Conservation (phyloP, 2,329 filamentous ascomycete genomes). For the Orbilia quercus region DNA sequence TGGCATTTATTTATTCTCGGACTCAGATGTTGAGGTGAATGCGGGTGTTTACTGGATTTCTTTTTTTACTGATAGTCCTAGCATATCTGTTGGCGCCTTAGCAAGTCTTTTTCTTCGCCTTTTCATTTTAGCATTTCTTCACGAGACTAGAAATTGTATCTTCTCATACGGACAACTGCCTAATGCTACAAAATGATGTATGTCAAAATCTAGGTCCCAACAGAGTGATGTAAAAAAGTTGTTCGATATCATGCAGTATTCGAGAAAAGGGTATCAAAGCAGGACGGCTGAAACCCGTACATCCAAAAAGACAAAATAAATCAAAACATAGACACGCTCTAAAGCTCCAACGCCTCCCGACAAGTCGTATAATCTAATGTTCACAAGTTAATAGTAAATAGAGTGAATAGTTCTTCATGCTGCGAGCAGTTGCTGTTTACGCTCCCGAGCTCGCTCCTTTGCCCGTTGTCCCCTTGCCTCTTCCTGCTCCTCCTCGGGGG, state of each 20-base stretch:
- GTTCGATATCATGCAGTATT: background rate
- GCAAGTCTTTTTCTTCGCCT: background rate
- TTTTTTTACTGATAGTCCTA: slow-evolving; percentile 24
- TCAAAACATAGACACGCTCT: background rate
- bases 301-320: slow-evolving; percentile 18
- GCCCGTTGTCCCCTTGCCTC: slow-evolving; percentile 31
- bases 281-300: background rate
- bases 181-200: background rate
- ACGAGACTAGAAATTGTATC: background rate
- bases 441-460: slow-evolving; percentile 34
- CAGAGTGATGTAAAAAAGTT: background rate
- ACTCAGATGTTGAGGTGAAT: background rate
- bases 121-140: background rate
- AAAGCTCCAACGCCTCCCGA: background rate
- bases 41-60: slow-evolving; percentile 4
- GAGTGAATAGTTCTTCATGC: slow-evolving; percentile 3
- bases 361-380: background rate
- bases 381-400: background rate
- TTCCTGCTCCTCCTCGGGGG: slow-evolving; percentile 13
- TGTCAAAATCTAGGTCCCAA: background rate
- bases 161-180: too few relatives aligned
- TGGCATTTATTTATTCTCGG: background rate
- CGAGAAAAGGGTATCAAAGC: slow-evolving; percentile 9
- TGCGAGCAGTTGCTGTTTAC: slow-evolving; percentile 45
- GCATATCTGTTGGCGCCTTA: slow-evolving; percentile 5